Conservation (phyloP, 192 early-diverging fungal genomes). For the Spizellomyces sp. region DNA sequence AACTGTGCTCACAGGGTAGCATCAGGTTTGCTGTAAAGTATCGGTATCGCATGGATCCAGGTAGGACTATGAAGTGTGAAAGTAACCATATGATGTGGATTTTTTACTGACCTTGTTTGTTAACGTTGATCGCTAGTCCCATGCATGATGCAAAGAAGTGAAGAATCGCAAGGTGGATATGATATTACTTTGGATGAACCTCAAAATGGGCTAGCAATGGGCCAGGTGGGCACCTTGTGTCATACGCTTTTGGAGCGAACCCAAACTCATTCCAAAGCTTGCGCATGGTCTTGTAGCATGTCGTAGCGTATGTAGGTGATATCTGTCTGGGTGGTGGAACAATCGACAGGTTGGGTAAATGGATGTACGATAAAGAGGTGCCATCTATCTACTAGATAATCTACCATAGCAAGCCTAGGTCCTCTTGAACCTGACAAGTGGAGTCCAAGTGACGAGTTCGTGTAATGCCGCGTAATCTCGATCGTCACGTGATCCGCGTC, state of each 20-base stretch:
- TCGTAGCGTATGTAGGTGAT: constrained; percentile 60
- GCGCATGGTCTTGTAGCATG: constrained; percentile 19
- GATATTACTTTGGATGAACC: constrained; percentile 53
- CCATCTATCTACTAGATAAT: neutral
- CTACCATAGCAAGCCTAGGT: no score
- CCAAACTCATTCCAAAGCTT: no score
- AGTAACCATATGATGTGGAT: neutral
- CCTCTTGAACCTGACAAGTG: no score
- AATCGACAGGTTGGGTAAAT: constrained; percentile 6
- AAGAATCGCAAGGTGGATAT: constrained; percentile 17
- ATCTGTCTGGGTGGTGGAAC: constrained; percentile 67
- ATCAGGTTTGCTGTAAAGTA: constrained; percentile 57
- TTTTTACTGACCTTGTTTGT: neutral
- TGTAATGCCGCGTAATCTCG: no score
- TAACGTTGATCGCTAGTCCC: neutral
- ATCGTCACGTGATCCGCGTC: no score
- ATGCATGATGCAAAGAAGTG: neutral
- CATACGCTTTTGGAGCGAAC: constrained; percentile 40
- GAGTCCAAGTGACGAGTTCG: no score
- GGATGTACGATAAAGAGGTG: neutral
- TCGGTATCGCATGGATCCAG: constrained; percentile 41
- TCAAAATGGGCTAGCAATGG: constrained; percentile 62
- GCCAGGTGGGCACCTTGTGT: constrained; percentile 52
- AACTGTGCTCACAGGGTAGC: constrained; percentile 11
- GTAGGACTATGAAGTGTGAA: constrained; percentile 17